Base-by-base conservation (phyloP, 2,329 filamentous ascomycete species). In the Cordyceps cicadae region DNA sequence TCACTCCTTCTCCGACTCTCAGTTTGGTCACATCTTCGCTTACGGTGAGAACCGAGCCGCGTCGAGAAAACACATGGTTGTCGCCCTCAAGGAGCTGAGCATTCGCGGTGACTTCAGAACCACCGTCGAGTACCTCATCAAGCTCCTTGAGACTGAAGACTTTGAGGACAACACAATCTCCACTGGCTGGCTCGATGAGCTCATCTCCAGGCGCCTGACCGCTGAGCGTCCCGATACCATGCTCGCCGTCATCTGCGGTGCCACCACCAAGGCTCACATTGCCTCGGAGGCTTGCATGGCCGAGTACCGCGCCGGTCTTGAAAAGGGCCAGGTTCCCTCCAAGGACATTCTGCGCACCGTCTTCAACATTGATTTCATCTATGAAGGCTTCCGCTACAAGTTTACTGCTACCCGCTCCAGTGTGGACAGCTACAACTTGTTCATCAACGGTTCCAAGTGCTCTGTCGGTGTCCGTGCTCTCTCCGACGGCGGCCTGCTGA, bases 141-240 rank as follows among this genome's bases (percentile, higher is more conserved):
- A 99, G 82, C 85, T 99, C 66, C 85, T 99, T 51, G 94, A 99
- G 78, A 99, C 95, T 0, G 93, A 96, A 65, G 94, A 92, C 62
- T 99, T 99, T 72, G 93, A 97, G 77, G 92, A 95, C 63, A 99
- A 99, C 81, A 99, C 94, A 66, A 99, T 99, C 74, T 97, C 94
- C 41, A 99, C 94, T 19, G 94, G 93, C 69, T 99, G 94, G 94
- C 84, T 99, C 50, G 94, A 99, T 72, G 92, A 99, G 83, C 86
- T 99, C 63, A 99, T 99, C 74, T 92, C 93, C 63, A 97, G 97
- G 76, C 96, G 94, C 74, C 81, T 99, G 68, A 99, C 94, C 48
- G 94, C 93, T 34, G 94, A 99, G 80, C 87, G 94, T 60, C 94
- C 94, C 0, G 93, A 99, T 70, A 87, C 89, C 21, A 94, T 92